Base-by-base conservation (phyloP, 768 basidiomycete genomes). In the Agaricus sinodeliciosus region DNA sequence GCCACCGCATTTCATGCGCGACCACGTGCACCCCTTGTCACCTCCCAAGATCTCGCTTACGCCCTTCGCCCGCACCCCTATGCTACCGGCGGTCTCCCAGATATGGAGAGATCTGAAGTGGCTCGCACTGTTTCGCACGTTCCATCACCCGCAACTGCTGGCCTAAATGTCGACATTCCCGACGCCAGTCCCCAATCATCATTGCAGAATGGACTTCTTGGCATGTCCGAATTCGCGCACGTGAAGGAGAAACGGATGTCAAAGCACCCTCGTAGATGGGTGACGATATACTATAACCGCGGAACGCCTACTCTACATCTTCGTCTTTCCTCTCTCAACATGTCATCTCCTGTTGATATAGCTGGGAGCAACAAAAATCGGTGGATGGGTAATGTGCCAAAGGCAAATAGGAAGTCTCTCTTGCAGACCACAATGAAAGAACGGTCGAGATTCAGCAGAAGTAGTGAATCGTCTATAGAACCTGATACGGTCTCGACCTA, bases 291-390 rank as follows among this genome's bases (percentile, higher is more conserved):
- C 19, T 72, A 71, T 49, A 67, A 70, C 40, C 60, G 64, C 22
- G 79, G 74, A 28, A 70, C 78, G 1, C 82, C 83, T 26, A 72
- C 65, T 28, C 67, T 84, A 18, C 68, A 76, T 34, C 71, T 84
- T 61, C 79, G 82, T 11, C 79, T 83, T 58, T 84, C 83, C 0
- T 56, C 55, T 8, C 60, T 79, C 35, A 73, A 75, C 43, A 56
- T 78, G 16, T 78, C 78, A 15, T 67, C 56, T 25, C 71, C 70
- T 13, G 55, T 60, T 8, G 39, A 61, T 3, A 59, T 72, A 13
- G 61, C 57, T 9, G 63, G 69, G 41, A 58, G 53, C 16, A 42
- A 65, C 36, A 65, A 63, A 47, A 54, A 61, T 35, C 62, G 64
- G 12, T 63, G 65, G 4, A 55, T 49, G n/a, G 55, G 57, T 15